Base-by-base conservation (phyloP, 441 rosid species). In the Pelargonium myrrhifolium region DNA sequence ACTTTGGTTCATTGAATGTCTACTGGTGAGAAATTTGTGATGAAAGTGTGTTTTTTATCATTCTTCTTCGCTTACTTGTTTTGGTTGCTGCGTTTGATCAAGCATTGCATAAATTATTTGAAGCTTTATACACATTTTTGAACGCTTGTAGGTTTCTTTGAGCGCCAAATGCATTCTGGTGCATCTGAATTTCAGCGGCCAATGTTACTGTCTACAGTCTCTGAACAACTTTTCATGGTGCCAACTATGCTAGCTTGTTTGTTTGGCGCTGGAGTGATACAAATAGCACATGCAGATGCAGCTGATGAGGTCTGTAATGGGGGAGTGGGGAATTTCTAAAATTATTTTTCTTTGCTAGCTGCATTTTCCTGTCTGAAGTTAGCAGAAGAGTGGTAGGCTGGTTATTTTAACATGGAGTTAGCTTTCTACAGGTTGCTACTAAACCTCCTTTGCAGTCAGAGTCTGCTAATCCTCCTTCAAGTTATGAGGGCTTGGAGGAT, bases 271-370 rank as follows among this genome's bases (percentile, higher is more conserved):
- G 96, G 92, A 74, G 65, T 71, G 49, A 22, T 86, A 9, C 79
- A 83, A 67, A 69, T 80, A 21, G 85, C 93, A 35, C 83, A 80
- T 84, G 86, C 97, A 6, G 96, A 93, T 68, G 75, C 18, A 45
- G 72, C 80, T 69, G 79, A 79, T 67, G 80, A 89, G 97, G 98
- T 93, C 78, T 66, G 40, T 68, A 10, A 49, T 15, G 72, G 10
- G 22, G 65, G 15, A 55, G 6, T 68, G 62, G 65, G 28, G 28
- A 1, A 24, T 24, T 24, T 24, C 2, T 24, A 24, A 24, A 2
- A 24, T 24, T 24, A 24, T 1, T 24, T 24, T 66, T 6, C 4
- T 17, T 2, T 21, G 15, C 49, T 40, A 26, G 22, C 18, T 51
- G 20, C 62, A 24, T 26, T 61, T 21, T 59, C 42, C 15, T 40